Conservation (phyloP, 805 yeast species). For the Metschnikowia corniflorae region DNA sequence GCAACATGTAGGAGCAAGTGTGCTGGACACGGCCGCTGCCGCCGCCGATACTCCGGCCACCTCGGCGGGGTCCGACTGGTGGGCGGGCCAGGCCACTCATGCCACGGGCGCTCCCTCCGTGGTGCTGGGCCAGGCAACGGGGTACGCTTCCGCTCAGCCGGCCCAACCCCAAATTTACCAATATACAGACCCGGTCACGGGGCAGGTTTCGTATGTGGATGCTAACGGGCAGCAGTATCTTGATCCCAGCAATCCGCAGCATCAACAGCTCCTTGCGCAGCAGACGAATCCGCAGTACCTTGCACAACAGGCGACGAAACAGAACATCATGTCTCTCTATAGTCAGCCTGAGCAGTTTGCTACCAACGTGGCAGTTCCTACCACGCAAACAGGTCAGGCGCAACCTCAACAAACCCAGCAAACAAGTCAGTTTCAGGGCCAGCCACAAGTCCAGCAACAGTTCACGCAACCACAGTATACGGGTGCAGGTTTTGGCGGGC, state of each 20-base stretch:
- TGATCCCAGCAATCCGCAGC: conserved; percentile 22
- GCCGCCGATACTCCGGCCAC: conserved; percentile 19
- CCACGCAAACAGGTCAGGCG: conserved; percentile 23
- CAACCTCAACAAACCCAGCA: neutral
- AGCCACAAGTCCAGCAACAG: conserved; percentile 7
- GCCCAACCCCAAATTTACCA: conserved; percentile 52
- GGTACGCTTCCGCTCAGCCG: conserved; percentile 8
- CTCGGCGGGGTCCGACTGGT: conserved; percentile 29
- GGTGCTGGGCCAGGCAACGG: conserved; percentile 1
- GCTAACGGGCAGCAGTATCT: conserved; percentile 57
- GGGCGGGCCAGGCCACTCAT: conserved; percentile 19
- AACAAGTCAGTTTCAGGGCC: neutral
- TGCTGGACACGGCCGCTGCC: conserved; percentile 8
- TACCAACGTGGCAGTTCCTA: conserved; percentile 49
- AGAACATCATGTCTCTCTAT: conserved; percentile 33
- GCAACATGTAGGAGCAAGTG: no score
- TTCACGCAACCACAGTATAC: conserved; percentile 13
- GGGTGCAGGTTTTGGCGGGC: conserved; percentile 1
- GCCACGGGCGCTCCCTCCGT: neutral
- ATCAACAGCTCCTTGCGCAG: conserved; percentile 35
- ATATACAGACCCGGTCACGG: conserved; percentile 69
- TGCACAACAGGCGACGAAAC: conserved; percentile 35
- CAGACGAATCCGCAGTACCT: conserved; percentile 26
- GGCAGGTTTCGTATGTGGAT: conserved; percentile 63
- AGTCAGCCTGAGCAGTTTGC: conserved; percentile 40